Percentiles rank a stretch among this genome's conserved stretches.
These are phyloP conservation scores for Gossypium ekmanianum DNA, from an alignment of 345 rosid genomes.

Conservation along the genomic window DNA sequence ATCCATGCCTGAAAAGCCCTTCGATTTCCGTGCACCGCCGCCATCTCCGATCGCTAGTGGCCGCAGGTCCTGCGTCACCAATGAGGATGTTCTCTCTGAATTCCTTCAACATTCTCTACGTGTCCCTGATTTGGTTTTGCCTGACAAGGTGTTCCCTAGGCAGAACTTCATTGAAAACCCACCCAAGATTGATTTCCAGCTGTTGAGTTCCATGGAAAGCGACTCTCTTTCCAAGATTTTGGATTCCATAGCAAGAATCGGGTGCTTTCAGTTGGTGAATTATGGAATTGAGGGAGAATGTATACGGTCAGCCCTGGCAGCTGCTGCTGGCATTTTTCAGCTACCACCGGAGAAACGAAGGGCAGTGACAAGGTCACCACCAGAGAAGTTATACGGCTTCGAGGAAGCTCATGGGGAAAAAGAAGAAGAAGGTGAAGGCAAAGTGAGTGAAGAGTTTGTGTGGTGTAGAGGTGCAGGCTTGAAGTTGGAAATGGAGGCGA, in stretches of 20 bases:
- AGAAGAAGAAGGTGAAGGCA: slow-evolving; percentile 37
- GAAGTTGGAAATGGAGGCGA: slow-evolving; percentile 44
- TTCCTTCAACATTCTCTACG: slow-evolving; percentile 71
- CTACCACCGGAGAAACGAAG: slow-evolving; percentile 38
- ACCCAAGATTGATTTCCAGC: slow-evolving; percentile 51
- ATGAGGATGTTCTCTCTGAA: slow-evolving; percentile 66
- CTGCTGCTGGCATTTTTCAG: slow-evolving; percentile 43
- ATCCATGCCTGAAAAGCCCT: slow-evolving; percentile 46
- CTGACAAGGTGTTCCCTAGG: slow-evolving; percentile 72
- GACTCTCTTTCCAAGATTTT: slow-evolving; percentile 31
- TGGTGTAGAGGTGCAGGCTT: slow-evolving; percentile 50
- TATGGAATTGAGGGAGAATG: slow-evolving; percentile 50
- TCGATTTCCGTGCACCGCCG: slow-evolving; percentile 85
- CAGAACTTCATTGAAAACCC: slow-evolving; percentile 60
- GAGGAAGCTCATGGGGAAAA: slow-evolving; percentile 47
- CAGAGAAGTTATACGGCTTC: slow-evolving; percentile 47
- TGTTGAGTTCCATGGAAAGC: slow-evolving; percentile 24
- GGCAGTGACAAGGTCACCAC: slow-evolving; percentile 35
- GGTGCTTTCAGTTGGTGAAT: slow-evolving; percentile 79
- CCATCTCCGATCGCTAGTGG: slow-evolving; percentile 75
- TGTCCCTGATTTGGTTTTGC: slow-evolving; percentile 74
- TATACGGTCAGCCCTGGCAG: slow-evolving; percentile 28
- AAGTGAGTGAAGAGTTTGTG: slow-evolving; percentile 52
- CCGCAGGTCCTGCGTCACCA: slow-evolving; percentile 69
- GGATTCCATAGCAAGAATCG: slow-evolving; percentile 55